Base-by-base conservation (phyloP, 169 alveolate species). In the Plasmodium vinckei region DNA sequence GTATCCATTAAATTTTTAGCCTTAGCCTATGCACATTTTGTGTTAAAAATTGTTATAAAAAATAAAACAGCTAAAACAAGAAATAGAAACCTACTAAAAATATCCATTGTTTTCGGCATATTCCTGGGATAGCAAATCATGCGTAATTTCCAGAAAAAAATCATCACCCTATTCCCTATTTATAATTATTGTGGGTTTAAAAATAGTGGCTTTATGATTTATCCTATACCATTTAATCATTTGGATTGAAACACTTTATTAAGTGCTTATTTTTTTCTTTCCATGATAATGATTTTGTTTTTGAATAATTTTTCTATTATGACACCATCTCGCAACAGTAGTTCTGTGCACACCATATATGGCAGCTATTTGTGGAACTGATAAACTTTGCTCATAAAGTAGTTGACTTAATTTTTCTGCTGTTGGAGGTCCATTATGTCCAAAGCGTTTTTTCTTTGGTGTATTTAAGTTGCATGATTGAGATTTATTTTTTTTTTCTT, bases 331-430 rank as follows among this genome's bases (percentile, higher is more conserved):
- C 0, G 91, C 86, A 13, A 86, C 87, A 15, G 91, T 86, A 19
- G 91, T 86, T 70, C 91, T 86, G 39, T 86, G 91, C 15, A 86
- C 91, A 0, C 91, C 91, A 72, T 86, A 86, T 33, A 86, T 46
- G 10, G 73, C 75, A 19, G 91, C 91, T 47, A 86, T 86, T 60
- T 86, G 87, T 46, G 91, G 91, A 12, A 86, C 87, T 9, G 91
- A 69, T 27, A 86, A 60, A n/a, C 71, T 69, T 39, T 86, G 61
- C 10, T 69, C 69, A 57, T 86, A 25, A n/a, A 86, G 42, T 44
- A 86, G 15, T 60, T 59, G 68, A 44, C 63, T 86, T 59, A 86
- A 86, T 57, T 59, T 71, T 27, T 86, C 91, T 33, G 91, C 91
- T 17, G 86, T 70, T 12, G 91, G 91, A 10, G 91, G 91, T 13